Conservation (phyloP, 2,329 filamentous ascomycete genomes). For the Geoglossum cookeanum region DNA sequence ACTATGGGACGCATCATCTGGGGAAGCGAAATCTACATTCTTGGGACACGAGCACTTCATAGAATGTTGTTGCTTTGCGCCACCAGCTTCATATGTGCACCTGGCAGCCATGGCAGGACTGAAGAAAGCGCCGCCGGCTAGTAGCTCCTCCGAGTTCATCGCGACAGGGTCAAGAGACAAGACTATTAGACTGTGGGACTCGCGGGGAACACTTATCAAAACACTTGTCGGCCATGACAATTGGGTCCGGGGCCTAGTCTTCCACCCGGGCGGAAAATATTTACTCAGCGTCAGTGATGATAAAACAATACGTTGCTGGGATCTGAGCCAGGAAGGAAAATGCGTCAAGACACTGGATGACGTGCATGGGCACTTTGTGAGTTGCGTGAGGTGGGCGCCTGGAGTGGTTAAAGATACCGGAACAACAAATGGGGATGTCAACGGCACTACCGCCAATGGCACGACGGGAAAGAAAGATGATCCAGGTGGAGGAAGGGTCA, state of each 20-base stretch:
- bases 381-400: conserved; percentile 74
- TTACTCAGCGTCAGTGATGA: conserved; percentile 74
- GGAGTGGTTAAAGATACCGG: conserved; percentile 42
- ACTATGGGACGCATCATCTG: conserved; percentile 64
- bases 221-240: conserved; percentile 81
- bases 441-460: conserved; percentile 8
- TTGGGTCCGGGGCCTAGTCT: conserved; percentile 72
- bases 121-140: conserved; percentile 59
- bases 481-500: conserved; percentile 25
- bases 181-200: conserved; percentile 76
- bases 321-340: conserved; percentile 73
- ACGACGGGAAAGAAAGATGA: conserved; percentile 29
- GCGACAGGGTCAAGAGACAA: conserved; percentile 84
- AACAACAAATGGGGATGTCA: conserved; percentile 18
- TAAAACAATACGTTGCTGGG: conserved; percentile 87
- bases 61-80: conserved; percentile 75
- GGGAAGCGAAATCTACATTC: conserved; percentile 61
- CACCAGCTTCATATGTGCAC: conserved; percentile 56
- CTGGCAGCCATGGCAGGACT: conserved; percentile 60
- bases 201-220: conserved; percentile 65
- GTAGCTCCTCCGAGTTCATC: conserved; percentile 66
- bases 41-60: conserved; percentile 73
- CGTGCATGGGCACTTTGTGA: conserved; percentile 69
- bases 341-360: conserved; percentile 68
- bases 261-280: conserved; percentile 85